These are phyloP conservation scores for Hydnum rufescens DNA, from an alignment of 768 basidiomycete species.

Conservation along the genomic window DNA sequence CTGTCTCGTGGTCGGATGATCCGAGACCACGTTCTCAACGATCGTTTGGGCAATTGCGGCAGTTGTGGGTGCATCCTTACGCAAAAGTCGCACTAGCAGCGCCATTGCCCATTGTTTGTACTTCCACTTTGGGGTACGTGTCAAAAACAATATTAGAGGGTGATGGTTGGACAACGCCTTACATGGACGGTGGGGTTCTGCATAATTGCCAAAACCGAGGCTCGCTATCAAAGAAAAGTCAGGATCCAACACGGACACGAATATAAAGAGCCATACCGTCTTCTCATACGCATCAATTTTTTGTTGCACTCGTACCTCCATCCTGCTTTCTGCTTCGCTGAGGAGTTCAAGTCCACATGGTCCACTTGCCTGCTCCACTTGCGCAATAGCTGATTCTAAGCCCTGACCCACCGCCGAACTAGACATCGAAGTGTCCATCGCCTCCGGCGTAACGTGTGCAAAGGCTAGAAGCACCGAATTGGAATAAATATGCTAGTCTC, in stretches of 20 bases:
- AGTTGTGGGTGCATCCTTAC: conserved; percentile 37
- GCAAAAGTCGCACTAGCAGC: conserved; percentile 39
- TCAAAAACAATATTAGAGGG: neutral
- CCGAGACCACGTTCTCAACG: conserved; percentile 42
- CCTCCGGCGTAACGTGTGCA: neutral
- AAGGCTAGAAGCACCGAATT: neutral
- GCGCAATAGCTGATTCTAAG: neutral
- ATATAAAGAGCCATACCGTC: neutral
- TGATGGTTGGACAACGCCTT: conserved; percentile 16
- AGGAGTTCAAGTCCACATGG: conserved; percentile 9
- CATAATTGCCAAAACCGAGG: conserved; percentile 22
- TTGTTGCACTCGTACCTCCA: neutral
- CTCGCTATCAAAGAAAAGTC: neutral
- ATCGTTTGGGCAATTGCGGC: conserved; percentile 42
- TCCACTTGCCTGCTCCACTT: neutral
- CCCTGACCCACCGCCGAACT: neutral
- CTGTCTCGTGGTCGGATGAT: conserved; percentile 47
- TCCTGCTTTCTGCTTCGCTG: neutral
- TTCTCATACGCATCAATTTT: conserved; percentile 2
- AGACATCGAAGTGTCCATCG: neutral
- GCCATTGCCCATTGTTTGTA: conserved; percentile 53
- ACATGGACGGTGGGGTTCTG: conserved; percentile 50
- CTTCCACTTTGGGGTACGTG: conserved; percentile 40
- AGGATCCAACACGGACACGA: conserved; percentile 8
- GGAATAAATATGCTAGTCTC: too few species aligned